Evolutionary conservation across 2,329 filamentous ascomycete genomes (phyloP).

Genomic region (Pestalotiopsis fici): DNA sequence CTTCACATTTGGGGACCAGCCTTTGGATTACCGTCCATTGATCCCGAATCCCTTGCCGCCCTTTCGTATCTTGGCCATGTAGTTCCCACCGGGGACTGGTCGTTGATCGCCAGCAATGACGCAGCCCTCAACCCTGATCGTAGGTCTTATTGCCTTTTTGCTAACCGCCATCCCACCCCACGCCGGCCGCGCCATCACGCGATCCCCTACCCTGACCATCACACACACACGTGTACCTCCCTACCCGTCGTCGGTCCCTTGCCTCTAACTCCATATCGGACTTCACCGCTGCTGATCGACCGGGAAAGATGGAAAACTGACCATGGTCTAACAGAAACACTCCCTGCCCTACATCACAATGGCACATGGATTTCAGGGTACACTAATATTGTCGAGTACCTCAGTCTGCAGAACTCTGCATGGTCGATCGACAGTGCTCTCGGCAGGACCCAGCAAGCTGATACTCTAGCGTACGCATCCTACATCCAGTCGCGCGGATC

Average conservation of each 20-base stretch:
- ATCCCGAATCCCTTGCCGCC: slow-evolving; percentile 84
- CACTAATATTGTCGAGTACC: slow-evolving; percentile 58
- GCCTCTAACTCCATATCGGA: background rate
- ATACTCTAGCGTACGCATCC: slow-evolving; percentile 57
- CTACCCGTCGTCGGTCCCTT: background rate
- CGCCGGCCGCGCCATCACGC: slow-evolving; percentile 25
- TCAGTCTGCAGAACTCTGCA: slow-evolving; percentile 34
- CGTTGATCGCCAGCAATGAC: slow-evolving; percentile 73
- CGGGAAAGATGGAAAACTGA: background rate
- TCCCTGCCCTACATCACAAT: slow-evolving; percentile 56
- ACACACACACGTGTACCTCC: background rate
- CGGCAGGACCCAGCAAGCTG: slow-evolving; percentile 41
- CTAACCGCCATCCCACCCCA: background rate
- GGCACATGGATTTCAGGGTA: slow-evolving; percentile 62
- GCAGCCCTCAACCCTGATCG: slow-evolving; percentile 70
- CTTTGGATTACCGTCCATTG: slow-evolving; percentile 86
- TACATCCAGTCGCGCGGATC: slow-evolving; percentile 77
- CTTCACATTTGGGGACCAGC: slow-evolving; percentile 90
- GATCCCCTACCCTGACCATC: slow-evolving; percentile 6
- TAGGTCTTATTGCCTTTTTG: slow-evolving; percentile 41
- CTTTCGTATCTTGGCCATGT: slow-evolving; percentile 74
- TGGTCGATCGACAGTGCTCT: slow-evolving; percentile 41
- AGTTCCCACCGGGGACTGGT: slow-evolving; percentile 63
- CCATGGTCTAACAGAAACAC: slow-evolving; percentile 41
- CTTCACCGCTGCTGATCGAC: slow-evolving; percentile 20